phyloP scores from a whole-genome alignment of 1,139 yeast species.

The Taphrina sp. region DNA sequence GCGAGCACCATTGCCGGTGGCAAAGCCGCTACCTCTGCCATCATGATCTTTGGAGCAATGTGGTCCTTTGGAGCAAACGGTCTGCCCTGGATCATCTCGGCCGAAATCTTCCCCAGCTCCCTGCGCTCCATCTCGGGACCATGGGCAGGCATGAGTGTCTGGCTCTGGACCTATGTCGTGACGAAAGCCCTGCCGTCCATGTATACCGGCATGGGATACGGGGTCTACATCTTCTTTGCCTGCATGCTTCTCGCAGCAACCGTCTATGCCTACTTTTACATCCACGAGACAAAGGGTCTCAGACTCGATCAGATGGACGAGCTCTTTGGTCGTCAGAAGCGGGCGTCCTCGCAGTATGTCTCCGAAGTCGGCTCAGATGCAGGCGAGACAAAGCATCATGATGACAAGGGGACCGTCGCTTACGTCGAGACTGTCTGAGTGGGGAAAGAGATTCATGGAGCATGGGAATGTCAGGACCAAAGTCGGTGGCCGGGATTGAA shows the following conservation, averaged over 20 bases:
- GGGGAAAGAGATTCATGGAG: too few relatives aligned
- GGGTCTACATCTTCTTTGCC: neutral
- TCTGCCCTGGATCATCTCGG: neutral
- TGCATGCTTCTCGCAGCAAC: neutral
- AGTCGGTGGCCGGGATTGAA: too few relatives aligned
- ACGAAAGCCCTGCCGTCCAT: constrained; percentile 2
- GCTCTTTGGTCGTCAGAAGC: neutral
- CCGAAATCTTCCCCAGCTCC: neutral
- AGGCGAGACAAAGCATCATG: neutral
- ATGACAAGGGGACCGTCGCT: neutral
- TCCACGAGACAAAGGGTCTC: neutral
- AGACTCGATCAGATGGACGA: neutral
- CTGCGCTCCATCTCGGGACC: neutral
- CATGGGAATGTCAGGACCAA: too few relatives aligned
- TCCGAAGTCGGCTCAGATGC: neutral
- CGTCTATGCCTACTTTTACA: neutral
- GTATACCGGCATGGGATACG: constrained; percentile 1
- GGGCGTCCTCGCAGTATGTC: neutral
- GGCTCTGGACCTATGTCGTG: constrained; percentile 1
- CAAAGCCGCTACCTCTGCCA: neutral
- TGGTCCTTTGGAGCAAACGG: constrained; percentile 1
- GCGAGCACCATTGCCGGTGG: neutral
- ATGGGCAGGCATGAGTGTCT: constrained; percentile 1
- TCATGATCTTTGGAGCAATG: neutral
- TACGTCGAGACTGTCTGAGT: neutral